Conservation (phyloP, 2,329 filamentous ascomycete genomes). For the Epicoccum nigrum region DNA sequence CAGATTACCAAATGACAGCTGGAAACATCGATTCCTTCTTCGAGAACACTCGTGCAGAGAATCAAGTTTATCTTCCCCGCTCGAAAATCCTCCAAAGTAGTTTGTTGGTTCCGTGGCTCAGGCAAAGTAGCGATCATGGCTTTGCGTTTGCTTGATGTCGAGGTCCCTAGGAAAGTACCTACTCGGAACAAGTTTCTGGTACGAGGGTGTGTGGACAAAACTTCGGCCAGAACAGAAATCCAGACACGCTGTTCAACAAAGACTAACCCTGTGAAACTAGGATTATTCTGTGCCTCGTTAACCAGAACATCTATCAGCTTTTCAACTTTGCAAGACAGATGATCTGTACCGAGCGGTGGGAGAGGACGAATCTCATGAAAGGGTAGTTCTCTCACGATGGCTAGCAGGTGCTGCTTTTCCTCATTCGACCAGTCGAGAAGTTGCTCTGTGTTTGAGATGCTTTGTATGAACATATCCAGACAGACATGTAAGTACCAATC, state of each 20-base stretch:
- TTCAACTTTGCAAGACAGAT: slow-evolving; percentile 46
- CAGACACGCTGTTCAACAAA: slow-evolving; percentile 56
- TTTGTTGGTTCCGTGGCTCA: slow-evolving; percentile 55
- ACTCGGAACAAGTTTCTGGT: slow-evolving; percentile 45
- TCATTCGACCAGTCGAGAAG: slow-evolving; percentile 39
- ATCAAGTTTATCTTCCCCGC: slow-evolving; percentile 62
- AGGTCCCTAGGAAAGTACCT: slow-evolving; percentile 62
- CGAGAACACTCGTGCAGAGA: slow-evolving; percentile 63
- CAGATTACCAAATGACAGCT: slow-evolving; percentile 69
- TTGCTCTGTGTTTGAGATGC: slow-evolving; percentile 24
- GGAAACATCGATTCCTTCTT: slow-evolving; percentile 68
- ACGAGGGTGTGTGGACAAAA: slow-evolving; percentile 42
- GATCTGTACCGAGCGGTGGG: slow-evolving; percentile 20
- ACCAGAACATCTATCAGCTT: slow-evolving; percentile 46
- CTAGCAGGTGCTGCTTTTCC: slow-evolving; percentile 46
- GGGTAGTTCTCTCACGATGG: slow-evolving; percentile 26
- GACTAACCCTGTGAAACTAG: slow-evolving; percentile 50
- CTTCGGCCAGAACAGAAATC: slow-evolving; percentile 50
- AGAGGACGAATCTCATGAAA: not conserved
- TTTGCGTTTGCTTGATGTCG: slow-evolving; percentile 49
- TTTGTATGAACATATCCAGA: slow-evolving; percentile 36
- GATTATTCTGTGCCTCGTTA: slow-evolving; percentile 33
- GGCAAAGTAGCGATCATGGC: slow-evolving; percentile 57
- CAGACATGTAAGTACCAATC: slow-evolving; percentile 50
- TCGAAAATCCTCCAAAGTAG: slow-evolving; percentile 61